A percentile compares a stretch with the other conserved stretches of the same genome.
phyloP scores from a whole-genome alignment of 495 filamentous ascomycete genomes.

The Penicillium verhagenii region DNA sequence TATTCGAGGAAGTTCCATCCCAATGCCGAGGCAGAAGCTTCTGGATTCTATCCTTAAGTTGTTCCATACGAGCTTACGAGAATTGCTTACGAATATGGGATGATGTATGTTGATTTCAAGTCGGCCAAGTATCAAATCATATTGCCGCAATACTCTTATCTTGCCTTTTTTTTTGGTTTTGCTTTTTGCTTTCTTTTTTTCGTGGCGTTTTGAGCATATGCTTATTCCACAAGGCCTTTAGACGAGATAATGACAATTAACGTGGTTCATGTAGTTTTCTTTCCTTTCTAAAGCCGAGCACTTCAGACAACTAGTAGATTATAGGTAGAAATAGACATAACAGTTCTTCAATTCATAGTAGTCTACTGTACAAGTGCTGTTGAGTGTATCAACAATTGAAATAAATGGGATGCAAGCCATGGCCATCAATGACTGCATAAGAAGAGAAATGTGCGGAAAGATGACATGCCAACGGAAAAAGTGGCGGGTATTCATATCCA shows the following conservation, averaged over 20 bases:
- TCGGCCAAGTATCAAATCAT: not conserved
- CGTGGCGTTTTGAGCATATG: not conserved
- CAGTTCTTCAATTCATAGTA: constrained; percentile 10
- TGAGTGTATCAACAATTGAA: constrained; percentile 2
- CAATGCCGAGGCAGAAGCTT: not conserved
- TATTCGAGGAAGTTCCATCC: not conserved
- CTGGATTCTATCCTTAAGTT: constrained; percentile 4
- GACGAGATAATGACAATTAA: constrained; percentile 21
- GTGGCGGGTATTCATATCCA: constrained; percentile 29
- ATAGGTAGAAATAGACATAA: not conserved
- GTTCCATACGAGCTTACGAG: too few relatives aligned
- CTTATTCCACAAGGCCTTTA: constrained; percentile 3
- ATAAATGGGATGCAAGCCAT: constrained; percentile 4
- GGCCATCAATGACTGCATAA: not conserved
- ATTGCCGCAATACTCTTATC: not conserved
- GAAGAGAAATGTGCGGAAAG: constrained; percentile 1
- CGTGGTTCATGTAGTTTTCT: not conserved
- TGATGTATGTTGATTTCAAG: not conserved
- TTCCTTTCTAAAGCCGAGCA: too few relatives aligned
- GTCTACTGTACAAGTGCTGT: constrained; percentile 17
- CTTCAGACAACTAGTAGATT: too few relatives aligned
- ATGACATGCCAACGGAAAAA: constrained; percentile 16
- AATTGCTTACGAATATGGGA: not conserved
- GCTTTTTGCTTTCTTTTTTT: not conserved
- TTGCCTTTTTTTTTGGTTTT: not conserved